Conservation (phyloP, 257 asterid species). For the Nicotiana otophora region DNA sequence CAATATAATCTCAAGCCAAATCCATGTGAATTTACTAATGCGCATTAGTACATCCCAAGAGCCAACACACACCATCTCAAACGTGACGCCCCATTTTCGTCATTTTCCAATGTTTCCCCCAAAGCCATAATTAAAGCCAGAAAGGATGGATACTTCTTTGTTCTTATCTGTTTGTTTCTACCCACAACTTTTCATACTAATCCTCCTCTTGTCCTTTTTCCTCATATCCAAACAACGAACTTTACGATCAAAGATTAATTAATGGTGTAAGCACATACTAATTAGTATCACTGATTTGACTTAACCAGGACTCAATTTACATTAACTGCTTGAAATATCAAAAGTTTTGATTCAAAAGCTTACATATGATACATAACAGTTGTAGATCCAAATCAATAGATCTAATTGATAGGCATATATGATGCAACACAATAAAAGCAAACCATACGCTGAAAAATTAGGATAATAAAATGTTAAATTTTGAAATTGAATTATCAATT, state of each 20-base stretch:
- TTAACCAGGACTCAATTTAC: background rate
- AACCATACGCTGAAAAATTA: background rate
- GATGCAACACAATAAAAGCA: background rate
- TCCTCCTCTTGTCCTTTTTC: background rate
- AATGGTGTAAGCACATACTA: background rate
- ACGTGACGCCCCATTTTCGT: background rate
- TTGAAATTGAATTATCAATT: constrained; percentile 3
- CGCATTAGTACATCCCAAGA: background rate
- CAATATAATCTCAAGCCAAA: background rate
- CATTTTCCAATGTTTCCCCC: background rate
- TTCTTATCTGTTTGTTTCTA: constrained; percentile 7
- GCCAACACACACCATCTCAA: background rate
- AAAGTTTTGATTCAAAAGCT: background rate
- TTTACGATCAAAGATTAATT: background rate
- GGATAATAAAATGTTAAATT: background rate
- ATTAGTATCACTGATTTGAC: background rate
- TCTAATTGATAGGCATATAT: background rate
- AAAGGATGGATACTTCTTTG: background rate
- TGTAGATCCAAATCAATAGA: background rate
- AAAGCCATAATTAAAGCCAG: background rate
- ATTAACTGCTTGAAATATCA: background rate
- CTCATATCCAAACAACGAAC: constrained; percentile 3
- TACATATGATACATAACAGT: constrained; percentile 1
- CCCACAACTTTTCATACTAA: background rate
- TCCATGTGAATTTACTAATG: background rate